These are phyloP conservation scores for Lasiodiplodia gonubiensis DNA, from an alignment of 2,329 filamentous ascomycete species.

Conservation along the genomic window DNA sequence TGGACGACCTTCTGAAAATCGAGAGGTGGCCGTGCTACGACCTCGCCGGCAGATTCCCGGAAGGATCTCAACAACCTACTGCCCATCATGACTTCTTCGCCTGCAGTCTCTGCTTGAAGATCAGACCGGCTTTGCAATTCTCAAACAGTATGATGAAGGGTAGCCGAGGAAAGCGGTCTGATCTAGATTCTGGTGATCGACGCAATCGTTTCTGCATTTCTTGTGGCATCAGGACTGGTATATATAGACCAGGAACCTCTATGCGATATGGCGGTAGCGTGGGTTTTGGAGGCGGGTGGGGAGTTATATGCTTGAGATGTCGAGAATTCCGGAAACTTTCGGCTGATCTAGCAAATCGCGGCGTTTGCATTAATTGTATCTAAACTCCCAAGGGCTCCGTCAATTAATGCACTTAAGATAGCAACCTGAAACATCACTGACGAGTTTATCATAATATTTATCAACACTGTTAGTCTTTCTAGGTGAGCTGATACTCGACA, in stretches of 20 bases:
- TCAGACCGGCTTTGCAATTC: background rate
- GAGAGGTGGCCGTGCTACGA: constrained; percentile 6
- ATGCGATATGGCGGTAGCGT: background rate
- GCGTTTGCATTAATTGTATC: background rate
- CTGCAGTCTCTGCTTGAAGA: background rate
- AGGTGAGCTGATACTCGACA: too few relatives aligned
- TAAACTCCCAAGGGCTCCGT: background rate
- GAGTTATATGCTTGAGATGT: background rate
- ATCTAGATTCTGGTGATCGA: background rate
- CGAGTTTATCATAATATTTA: too few relatives aligned
- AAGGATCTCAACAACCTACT: background rate
- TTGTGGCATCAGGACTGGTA: background rate
- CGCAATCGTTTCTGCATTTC: background rate
- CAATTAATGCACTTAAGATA: too few relatives aligned
- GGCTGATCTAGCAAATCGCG: background rate
- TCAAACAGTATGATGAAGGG: background rate
- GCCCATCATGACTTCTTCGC: constrained; percentile 2
- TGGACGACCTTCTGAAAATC: constrained; percentile 4
- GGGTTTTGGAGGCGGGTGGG: background rate
- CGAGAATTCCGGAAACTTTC: background rate
- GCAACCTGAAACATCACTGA: too few relatives aligned
- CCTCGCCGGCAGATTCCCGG: background rate
- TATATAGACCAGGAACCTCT: background rate
- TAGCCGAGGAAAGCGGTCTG: background rate
- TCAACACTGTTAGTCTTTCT: too few relatives aligned